Conservation (phyloP, 2,329 filamentous ascomycete species). For the Aspergillus carbonarius region DNA sequence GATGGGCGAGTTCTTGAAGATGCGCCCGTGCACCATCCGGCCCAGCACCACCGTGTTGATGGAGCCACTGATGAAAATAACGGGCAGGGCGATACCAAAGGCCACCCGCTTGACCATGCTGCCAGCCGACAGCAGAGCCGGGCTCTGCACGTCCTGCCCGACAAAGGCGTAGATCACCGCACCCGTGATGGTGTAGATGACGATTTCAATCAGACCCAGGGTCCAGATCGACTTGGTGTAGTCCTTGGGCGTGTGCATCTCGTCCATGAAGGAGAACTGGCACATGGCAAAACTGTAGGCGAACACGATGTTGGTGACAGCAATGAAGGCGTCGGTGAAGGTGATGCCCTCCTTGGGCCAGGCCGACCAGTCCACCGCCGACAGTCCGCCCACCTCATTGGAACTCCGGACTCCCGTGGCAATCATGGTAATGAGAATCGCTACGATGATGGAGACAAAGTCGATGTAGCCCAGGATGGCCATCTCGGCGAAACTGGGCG, state of each 20-base stretch:
- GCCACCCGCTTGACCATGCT: constrained; percentile 28
- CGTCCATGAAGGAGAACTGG: constrained; percentile 29
- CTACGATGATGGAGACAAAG: constrained; percentile 35
- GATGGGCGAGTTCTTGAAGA: constrained; percentile 36
- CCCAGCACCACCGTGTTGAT: constrained; percentile 38
- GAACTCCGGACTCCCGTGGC: constrained; percentile 31
- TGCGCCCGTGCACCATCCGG: constrained; percentile 35
- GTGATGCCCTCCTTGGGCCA: constrained; percentile 30
- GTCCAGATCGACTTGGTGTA: constrained; percentile 27
- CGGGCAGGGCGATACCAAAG: constrained; percentile 35
- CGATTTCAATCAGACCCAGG: constrained; percentile 21
- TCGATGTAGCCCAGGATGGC: constrained; percentile 41
- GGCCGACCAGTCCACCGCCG: constrained; percentile 30
- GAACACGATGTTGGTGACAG: constrained; percentile 39
- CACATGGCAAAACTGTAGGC: constrained; percentile 46
- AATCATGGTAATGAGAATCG: constrained; percentile 40
- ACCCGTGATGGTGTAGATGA: constrained; percentile 27
- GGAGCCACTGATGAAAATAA: constrained; percentile 40
- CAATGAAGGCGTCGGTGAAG: constrained; percentile 36
- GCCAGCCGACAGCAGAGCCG: constrained; percentile 33
- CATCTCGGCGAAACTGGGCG: constrained; percentile 38
- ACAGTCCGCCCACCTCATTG: constrained; percentile 25
- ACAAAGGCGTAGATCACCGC: constrained; percentile 35
- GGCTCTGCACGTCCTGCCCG: constrained; percentile 32
- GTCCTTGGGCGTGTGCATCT: constrained; percentile 27